phyloP scores from a whole-genome alignment of 225 moss, liverwort and hornwort genomes.

The Bryoerythrophyllum caledonicum region DNA sequence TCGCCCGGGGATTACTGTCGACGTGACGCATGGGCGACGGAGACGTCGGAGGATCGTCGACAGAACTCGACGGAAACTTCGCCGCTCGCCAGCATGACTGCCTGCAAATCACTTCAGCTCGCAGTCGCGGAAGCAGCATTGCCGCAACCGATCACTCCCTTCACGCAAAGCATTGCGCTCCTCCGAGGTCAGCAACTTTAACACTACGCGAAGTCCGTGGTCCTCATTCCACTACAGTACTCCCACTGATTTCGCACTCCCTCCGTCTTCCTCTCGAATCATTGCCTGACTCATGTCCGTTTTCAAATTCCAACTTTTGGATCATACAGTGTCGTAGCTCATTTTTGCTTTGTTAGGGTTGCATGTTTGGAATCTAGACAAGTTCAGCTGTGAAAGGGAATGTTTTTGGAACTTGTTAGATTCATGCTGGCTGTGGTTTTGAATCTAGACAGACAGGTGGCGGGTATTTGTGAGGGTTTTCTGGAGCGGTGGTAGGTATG shows the following conservation, averaged over 20 bases:
- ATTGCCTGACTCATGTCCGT: not conserved
- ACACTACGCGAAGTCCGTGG: not conserved
- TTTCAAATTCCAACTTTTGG: not conserved
- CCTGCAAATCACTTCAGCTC: not conserved
- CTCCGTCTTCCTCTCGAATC: too few relatives aligned
- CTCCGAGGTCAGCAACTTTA: not conserved
- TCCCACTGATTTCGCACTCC: too few relatives aligned
- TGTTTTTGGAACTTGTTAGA: not conserved
- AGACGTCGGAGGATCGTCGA: not conserved
- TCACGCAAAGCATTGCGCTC: not conserved
- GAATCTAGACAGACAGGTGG: not conserved
- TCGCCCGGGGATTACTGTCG: not conserved
- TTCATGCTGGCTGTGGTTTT: not conserved
- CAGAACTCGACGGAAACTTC: not conserved
- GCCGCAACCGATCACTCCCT: not conserved
- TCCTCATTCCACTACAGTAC: not conserved
- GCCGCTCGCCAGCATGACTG: not conserved
- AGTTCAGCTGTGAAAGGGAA: not conserved
- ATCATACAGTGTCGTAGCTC: not conserved
- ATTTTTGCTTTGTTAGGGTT: not conserved
- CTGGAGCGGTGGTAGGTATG: constrained; percentile 2
- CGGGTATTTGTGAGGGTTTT: too few relatives aligned
- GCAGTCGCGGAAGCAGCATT: not conserved
- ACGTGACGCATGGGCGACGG: not conserved
- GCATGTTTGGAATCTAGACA: not conserved